phyloP scores from a whole-genome alignment of 805 yeast species.

The Yamadazyma kitorensis region DNA sequence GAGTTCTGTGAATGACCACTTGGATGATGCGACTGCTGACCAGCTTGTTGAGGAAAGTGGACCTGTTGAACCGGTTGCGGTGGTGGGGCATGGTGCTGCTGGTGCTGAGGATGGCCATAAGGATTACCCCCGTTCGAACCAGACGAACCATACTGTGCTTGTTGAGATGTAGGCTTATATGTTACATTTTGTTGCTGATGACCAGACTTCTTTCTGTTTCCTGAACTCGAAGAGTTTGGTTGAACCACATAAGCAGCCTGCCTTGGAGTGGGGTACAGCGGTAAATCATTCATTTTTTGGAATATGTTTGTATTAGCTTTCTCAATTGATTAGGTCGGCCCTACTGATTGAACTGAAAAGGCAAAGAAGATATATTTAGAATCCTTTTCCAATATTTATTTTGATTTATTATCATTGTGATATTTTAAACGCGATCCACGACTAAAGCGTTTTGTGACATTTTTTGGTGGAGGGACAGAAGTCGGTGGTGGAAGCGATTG shows the following conservation, averaged over 20 bases:
- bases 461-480: too few species aligned
- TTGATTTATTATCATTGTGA: too few species aligned
- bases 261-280: constrained; percentile 45
- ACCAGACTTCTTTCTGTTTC: constrained; percentile 9
- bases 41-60: constrained; percentile 17
- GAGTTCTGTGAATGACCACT: constrained; percentile 15
- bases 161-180: constrained; percentile 15
- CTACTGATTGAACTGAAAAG: too few species aligned
- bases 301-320: too few species aligned
- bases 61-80: constrained; percentile 5
- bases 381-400: too few species aligned
- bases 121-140: too few species aligned
- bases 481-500: too few species aligned
- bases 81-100: constrained; percentile 6
- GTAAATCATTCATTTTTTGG: constrained; percentile 31
- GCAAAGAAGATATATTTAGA: too few species aligned
- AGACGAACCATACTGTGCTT: constrained; percentile 4
- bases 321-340: too few species aligned
- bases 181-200: constrained; percentile 10
- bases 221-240: constrained; percentile 9
- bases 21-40: constrained; percentile 17
- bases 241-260: constrained; percentile 36
- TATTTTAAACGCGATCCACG: too few species aligned
- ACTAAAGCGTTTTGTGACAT: too few species aligned
- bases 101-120: constrained; percentile 9